Base-by-base conservation (phyloP, 306 rosid genomes). In the Ceratonia siliqua region DNA sequence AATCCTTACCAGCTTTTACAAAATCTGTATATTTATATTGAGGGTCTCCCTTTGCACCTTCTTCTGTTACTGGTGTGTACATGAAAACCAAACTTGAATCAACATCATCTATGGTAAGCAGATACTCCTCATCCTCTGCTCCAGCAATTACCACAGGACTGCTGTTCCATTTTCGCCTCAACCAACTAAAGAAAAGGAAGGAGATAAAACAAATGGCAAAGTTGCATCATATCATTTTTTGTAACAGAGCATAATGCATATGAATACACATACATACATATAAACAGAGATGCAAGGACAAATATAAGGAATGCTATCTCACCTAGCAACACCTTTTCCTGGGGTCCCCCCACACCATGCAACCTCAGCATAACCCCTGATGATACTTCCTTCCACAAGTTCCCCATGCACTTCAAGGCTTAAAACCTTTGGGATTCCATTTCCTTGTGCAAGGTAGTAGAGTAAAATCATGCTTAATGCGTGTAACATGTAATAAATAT, bases 281-380 rank as follows among this genome's bases (percentile, higher is more conserved):
- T 27, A 58, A 0, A 13, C 18, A 46, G 5, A 30, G 3, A 28
- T 28, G 30, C 14, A 32, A 13, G 46, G 1, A 71, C 36, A 38
- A 14, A 35, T 50, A 68, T 64, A 53, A 21, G 78, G 66, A 58
- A 76, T 67, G 74, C n/a, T 61, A 65, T 49, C 89, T 87, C 77
- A 94, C 99, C 99, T 92, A 30, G 98, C 84, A 80, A 94, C 98
- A 75, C 99, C 87, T 78, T 90, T 94, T 74, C 93, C 98, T 57
- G 96, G 99, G 41, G 93, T 89, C 65, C 98, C 99, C 28, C 99
- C 99, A 53, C 99, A 92, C 99, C 99, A 94, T 8, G 99, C 99
- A 62, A 94, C 83, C 81, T 82, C 82, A 49, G 96, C 91, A 77
- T 64, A 79, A 78, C 99, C 99, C 81, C 70, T 90, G 63, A 94